These are phyloP conservation scores for Aureobasidium sp. DNA, from an alignment of 2,329 filamentous ascomycete species.

Conservation along the genomic window DNA sequence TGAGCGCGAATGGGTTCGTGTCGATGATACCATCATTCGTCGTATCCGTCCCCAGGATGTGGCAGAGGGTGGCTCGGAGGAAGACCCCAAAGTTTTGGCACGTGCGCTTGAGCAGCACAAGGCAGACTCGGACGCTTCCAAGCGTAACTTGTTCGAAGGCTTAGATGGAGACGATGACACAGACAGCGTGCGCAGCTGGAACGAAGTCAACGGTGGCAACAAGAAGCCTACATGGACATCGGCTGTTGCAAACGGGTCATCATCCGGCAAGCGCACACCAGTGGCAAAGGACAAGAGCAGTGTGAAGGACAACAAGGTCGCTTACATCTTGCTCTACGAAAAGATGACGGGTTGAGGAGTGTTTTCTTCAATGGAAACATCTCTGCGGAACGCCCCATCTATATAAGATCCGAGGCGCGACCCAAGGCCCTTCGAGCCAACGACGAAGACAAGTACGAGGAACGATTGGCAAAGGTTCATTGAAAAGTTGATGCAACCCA, in stretches of 20 bases:
- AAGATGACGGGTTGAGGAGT: conserved; percentile 42
- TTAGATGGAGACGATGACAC: conserved; percentile 58
- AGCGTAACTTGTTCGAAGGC: conserved; percentile 67
- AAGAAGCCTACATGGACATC: conserved; percentile 49
- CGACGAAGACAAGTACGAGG: background rate
- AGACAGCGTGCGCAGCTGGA: conserved; percentile 57
- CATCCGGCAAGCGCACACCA: conserved; percentile 47
- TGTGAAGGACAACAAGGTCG: conserved; percentile 89
- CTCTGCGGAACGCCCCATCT: background rate
- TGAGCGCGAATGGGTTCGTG: conserved; percentile 88
- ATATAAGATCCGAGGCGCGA: background rate
- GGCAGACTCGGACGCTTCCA: conserved; percentile 38
- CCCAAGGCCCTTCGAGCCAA: background rate
- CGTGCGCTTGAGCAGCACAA: conserved; percentile 62
- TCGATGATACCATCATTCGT: conserved; percentile 88
- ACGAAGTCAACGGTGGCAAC: conserved; percentile 63
- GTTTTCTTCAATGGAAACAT: background rate
- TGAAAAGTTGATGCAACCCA: background rate
- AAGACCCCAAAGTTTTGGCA: conserved; percentile 63
- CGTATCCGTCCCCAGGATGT: conserved; percentile 84
- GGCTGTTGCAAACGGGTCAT: conserved; percentile 38
- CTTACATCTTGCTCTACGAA: conserved; percentile 94
- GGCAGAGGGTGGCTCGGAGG: conserved; percentile 74
- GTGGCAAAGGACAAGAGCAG: conserved; percentile 37
- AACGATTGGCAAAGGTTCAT: background rate